These are phyloP conservation scores for Dendrobium huoshanense DNA, from an alignment of 106 monocot genomes.

Conservation along the genomic window DNA sequence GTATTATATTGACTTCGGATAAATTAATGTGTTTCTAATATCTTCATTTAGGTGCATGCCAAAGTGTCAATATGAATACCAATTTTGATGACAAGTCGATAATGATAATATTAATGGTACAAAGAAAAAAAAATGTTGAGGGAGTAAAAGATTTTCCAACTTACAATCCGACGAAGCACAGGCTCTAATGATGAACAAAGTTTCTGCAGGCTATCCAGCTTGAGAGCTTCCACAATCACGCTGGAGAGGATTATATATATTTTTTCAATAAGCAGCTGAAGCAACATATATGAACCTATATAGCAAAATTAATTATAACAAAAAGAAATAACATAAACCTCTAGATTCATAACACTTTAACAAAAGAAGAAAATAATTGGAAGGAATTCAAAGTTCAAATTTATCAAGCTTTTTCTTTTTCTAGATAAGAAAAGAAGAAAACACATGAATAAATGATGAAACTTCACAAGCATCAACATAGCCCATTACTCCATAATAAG, in stretches of 20 bases:
- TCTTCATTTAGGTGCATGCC: background rate
- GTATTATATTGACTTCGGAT: background rate
- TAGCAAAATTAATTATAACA: background rate
- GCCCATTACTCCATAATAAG: background rate
- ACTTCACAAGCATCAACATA: background rate
- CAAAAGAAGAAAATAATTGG: background rate
- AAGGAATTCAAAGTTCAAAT: background rate
- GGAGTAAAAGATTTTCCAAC: background rate
- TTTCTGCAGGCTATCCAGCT: slow-evolving; percentile 49
- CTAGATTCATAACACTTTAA: background rate
- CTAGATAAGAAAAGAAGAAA: background rate
- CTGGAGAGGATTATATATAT: slow-evolving; percentile 26
- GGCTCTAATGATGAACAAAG: slow-evolving; percentile 54
- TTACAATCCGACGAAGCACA: slow-evolving; percentile 48
- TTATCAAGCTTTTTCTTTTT: background rate
- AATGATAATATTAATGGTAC: background rate
- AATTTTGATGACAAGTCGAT: background rate
- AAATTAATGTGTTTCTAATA: background rate
- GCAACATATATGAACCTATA: background rate
- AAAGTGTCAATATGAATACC: background rate
- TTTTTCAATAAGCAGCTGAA: slow-evolving; percentile 8
- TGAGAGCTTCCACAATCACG: slow-evolving; percentile 53
- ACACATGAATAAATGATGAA: background rate
- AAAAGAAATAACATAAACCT: background rate
- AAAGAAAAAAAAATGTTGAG: background rate